These are phyloP conservation scores for Massariosphaeria phaeospora DNA, from an alignment of 495 filamentous ascomycete species.

Conservation along the genomic window DNA sequence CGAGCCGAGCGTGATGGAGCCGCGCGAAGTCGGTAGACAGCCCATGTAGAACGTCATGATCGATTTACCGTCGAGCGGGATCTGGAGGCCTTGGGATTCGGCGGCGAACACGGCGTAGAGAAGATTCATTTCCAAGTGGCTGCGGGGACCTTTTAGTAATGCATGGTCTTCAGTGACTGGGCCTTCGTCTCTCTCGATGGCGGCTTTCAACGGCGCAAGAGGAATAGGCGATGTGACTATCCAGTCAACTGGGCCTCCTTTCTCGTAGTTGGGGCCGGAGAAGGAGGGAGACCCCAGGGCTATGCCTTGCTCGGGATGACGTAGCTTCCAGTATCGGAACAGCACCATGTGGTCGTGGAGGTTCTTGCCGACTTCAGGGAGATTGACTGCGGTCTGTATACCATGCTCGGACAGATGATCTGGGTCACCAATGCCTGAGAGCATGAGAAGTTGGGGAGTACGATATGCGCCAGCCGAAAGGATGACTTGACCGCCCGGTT, in stretches of 20 bases:
- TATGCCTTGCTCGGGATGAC: conserved; percentile 18
- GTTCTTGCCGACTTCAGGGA: conserved; percentile 60
- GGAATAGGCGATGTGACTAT: conserved; percentile 12
- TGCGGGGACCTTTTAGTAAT: conserved; percentile 13
- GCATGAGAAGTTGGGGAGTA: conserved; percentile 43
- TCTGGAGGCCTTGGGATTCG: conserved; percentile 10
- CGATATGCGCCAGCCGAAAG: conserved; percentile 57
- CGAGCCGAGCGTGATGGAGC: conserved; percentile 53
- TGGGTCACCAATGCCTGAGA: conserved; percentile 57
- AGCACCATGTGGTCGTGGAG: conserved; percentile 52
- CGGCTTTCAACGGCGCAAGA: conserved; percentile 5
- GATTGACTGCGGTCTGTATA: conserved; percentile 50
- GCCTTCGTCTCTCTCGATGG: conserved; percentile 21
- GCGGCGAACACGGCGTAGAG: conserved; percentile 7
- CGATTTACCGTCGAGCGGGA: conserved; percentile 28
- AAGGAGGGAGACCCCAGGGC: conserved; percentile 15
- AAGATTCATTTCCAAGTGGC: conserved; percentile 21
- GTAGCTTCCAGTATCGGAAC: conserved; percentile 29
- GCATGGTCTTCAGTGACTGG: conserved; percentile 5
- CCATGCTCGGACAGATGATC: conserved; percentile 44
- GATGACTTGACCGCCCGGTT: conserved; percentile 49
- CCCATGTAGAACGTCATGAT: conserved; percentile 36
- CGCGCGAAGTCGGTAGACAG: conserved; percentile 42
- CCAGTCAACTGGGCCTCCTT: conserved; percentile 26
- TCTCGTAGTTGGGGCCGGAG: conserved; percentile 12